These are phyloP conservation scores for Naganishia albida DNA, from an alignment of 1,284 basidiomycete genomes.

Conservation along the genomic window DNA sequence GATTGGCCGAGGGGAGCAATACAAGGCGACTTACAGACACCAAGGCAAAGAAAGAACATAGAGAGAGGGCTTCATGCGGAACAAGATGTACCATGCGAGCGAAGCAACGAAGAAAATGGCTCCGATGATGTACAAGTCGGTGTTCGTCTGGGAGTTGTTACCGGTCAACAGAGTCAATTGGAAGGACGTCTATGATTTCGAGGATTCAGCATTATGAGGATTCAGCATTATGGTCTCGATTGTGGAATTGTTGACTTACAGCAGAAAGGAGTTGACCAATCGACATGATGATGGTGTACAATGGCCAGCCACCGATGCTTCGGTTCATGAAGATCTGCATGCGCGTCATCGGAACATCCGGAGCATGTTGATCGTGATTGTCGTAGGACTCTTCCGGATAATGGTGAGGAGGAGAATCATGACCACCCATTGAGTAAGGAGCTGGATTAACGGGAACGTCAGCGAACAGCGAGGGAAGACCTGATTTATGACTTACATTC, in stretches of 20 bases:
- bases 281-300: slow-evolving; percentile 85
- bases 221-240: slow-evolving; percentile 32
- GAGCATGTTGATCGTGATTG: slow-evolving; percentile 58
- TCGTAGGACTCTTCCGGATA: slow-evolving; percentile 37
- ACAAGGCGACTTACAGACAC: slow-evolving; percentile 61
- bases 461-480: slow-evolving; percentile 3
- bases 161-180: slow-evolving; percentile 86
- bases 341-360: slow-evolving; percentile 67
- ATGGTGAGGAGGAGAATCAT: slow-evolving; percentile 44
- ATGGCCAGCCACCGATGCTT: slow-evolving; percentile 76
- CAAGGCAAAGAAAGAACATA: slow-evolving; percentile 82
- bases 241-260: slow-evolving; percentile 38
- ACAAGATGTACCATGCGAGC: slow-evolving; percentile 83
- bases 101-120: slow-evolving; percentile 80
- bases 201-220: not conserved
- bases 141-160: slow-evolving; percentile 73
- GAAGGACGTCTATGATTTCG: slow-evolving; percentile 87
- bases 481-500: slow-evolving; percentile 61
- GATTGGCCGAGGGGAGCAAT: not conserved
- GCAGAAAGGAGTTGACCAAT: slow-evolving; percentile 67
- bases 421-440: slow-evolving; percentile 56
- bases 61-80: slow-evolving; percentile 81
- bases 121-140: slow-evolving; percentile 86
- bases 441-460: slow-evolving; percentile 55
- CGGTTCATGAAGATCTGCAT: slow-evolving; percentile 77